A percentile compares a stretch with the other conserved stretches of the same genome.
These are phyloP conservation scores for Biancaea sappan DNA, from an alignment of 306 rosid genomes.

Conservation along the genomic window DNA sequence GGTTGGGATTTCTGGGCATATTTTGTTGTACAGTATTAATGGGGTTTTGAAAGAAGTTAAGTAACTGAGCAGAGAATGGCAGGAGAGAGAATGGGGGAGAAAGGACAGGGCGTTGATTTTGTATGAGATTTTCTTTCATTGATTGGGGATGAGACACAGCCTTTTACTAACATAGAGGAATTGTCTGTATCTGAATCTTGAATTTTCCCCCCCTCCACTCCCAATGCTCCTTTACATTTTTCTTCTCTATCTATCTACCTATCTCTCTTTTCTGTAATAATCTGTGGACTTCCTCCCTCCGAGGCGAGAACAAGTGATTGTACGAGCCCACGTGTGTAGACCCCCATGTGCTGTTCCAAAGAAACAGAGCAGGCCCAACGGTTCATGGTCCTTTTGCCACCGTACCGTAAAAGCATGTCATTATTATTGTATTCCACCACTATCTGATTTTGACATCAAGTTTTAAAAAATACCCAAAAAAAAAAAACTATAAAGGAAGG, in stretches of 20 bases:
- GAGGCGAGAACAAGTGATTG: constrained; percentile 53
- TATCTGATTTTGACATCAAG: constrained; percentile 20
- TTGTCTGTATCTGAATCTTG: constrained; percentile 33
- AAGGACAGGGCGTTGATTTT: constrained; percentile 44
- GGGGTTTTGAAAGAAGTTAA: constrained; percentile 46
- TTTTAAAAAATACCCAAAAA: not conserved
- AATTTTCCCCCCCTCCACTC: not conserved
- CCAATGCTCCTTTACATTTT: not conserved
- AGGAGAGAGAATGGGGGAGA: constrained; percentile 25
- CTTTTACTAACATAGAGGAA: constrained; percentile 42
- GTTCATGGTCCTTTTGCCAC: constrained; percentile 54
- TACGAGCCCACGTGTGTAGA: constrained; percentile 72
- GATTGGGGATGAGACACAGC: constrained; percentile 42
- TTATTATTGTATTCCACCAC: constrained; percentile 13
- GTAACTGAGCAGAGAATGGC: constrained; percentile 47
- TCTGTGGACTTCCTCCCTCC: not conserved
- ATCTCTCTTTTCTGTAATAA: not conserved
- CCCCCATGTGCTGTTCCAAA: constrained; percentile 64
- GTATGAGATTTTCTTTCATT: constrained; percentile 46
- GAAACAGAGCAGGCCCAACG: constrained; percentile 79
- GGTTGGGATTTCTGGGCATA: constrained; percentile 35
- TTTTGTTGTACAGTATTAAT: constrained; percentile 38
- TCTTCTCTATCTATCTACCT: not conserved
- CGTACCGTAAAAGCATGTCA: constrained; percentile 52
- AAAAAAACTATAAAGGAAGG: not conserved